phyloP scores from a whole-genome alignment of 108 stramenopile species.

The Mediolabrus comicus region DNA sequence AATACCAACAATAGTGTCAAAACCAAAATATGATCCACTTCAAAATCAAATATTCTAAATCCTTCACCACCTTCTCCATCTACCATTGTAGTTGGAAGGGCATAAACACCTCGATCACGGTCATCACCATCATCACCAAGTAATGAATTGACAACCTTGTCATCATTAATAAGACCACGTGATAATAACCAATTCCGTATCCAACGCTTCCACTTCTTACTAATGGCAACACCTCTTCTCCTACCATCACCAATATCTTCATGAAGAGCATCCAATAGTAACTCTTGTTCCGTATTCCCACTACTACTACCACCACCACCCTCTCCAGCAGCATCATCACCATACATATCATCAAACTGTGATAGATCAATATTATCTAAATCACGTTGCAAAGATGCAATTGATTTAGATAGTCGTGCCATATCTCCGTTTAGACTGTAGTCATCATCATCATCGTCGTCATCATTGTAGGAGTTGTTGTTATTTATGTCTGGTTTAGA shows the following conservation, averaged over 20 bases:
- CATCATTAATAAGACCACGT: conserved; percentile 3
- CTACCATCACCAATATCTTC: background rate
- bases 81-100: background rate
- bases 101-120: background rate
- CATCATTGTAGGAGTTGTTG: too few species aligned
- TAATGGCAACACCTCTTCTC: background rate
- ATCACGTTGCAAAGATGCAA: conserved; percentile 33
- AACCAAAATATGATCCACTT: background rate
- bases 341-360: conserved; percentile 1
- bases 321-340: background rate
- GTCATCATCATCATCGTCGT: conserved; percentile 21
- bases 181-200: conserved; percentile 34
- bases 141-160: conserved; percentile 6
- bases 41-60: background rate
- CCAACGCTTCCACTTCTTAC: conserved; percentile 5
- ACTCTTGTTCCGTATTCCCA: conserved; percentile 18
- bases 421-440: conserved; percentile 41
- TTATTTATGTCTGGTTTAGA: too few species aligned
- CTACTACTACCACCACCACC: background rate
- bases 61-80: background rate
- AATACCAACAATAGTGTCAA: background rate
- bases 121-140: too few species aligned
- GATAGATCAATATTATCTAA: conserved; percentile 33
- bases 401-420: conserved; percentile 12
- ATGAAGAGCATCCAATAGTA: conserved; percentile 9